These are phyloP conservation scores for Talaromyces sp. DNA, from an alignment of 2,329 filamentous ascomycete species.

Conservation along the genomic window DNA sequence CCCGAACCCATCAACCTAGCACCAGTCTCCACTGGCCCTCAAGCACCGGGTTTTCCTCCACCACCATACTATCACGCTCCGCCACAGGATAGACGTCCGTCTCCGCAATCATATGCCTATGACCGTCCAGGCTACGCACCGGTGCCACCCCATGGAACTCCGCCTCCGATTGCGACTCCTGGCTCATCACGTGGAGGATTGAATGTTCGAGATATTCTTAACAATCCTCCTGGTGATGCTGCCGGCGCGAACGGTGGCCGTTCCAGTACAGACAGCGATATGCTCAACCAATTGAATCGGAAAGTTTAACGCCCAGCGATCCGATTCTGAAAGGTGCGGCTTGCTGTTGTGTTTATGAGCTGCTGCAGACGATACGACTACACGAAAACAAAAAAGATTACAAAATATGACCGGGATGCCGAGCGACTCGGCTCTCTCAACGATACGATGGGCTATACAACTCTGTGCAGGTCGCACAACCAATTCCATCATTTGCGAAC, in stretches of 20 bases:
- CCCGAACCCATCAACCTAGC: conserved; percentile 49
- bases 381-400: conserved; percentile 5
- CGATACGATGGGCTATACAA: conserved; percentile 14
- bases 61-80: conserved; percentile 39
- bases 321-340: background rate
- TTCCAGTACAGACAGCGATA: conserved; percentile 50
- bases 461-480: conserved; percentile 22
- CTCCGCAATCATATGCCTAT: conserved; percentile 48
- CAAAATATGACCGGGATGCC: background rate
- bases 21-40: conserved; percentile 47
- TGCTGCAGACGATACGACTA: background rate
- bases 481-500: conserved; percentile 11
- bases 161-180: conserved; percentile 42
- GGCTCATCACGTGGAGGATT: conserved; percentile 42
- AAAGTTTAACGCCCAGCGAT: conserved; percentile 31
- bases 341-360: background rate
- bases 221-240: conserved; percentile 36
- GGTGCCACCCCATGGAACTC: conserved; percentile 38
- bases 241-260: conserved; percentile 33
- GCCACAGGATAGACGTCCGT: conserved; percentile 43
- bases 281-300: conserved; percentile 50
- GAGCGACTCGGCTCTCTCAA: background rate
- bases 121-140: conserved; percentile 43
- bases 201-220: conserved; percentile 51
- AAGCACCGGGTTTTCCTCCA: conserved; percentile 44